phyloP scores from a whole-genome alignment of 257 asterid species.

The Nicotiana sylvestris region DNA sequence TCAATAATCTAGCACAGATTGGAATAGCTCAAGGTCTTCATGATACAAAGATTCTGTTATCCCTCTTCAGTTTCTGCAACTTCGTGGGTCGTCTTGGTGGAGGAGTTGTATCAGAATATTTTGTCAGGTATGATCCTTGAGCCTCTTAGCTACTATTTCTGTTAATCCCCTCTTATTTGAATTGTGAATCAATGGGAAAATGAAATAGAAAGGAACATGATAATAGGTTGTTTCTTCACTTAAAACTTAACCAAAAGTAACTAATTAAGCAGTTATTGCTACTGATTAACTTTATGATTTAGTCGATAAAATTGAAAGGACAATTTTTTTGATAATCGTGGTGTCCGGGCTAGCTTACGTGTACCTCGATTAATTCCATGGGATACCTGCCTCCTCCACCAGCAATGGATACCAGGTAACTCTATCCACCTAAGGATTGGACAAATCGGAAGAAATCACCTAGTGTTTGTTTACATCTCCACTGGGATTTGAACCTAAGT shows the following conservation, averaged over 20 bases:
- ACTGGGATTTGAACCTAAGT: no score
- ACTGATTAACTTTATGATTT: neutral
- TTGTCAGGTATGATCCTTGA: slow-evolving; percentile 45
- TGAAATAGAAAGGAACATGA: neutral
- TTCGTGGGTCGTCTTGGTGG: slow-evolving; percentile 79
- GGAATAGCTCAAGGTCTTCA: slow-evolving; percentile 54
- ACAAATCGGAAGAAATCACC: no score
- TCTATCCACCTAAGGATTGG: no score
- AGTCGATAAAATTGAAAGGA: neutral
- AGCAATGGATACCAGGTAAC: no score
- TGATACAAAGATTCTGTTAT: slow-evolving; percentile 49
- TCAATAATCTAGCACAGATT: slow-evolving; percentile 72
- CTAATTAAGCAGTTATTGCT: neutral
- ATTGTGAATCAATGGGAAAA: neutral
- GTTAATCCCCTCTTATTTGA: neutral
- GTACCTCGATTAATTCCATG: no score
- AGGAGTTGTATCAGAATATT: slow-evolving; percentile 57
- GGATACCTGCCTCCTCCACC: no score
- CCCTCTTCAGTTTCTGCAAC: slow-evolving; percentile 68
- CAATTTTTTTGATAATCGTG: neutral
- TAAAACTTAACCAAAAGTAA: neutral
- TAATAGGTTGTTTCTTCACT: neutral
- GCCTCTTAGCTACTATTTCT: neutral
- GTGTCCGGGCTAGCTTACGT: no score
- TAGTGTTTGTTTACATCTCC: no score